phyloP scores from a whole-genome alignment of 495 filamentous ascomycete species.

The Neurospora sp. region DNA sequence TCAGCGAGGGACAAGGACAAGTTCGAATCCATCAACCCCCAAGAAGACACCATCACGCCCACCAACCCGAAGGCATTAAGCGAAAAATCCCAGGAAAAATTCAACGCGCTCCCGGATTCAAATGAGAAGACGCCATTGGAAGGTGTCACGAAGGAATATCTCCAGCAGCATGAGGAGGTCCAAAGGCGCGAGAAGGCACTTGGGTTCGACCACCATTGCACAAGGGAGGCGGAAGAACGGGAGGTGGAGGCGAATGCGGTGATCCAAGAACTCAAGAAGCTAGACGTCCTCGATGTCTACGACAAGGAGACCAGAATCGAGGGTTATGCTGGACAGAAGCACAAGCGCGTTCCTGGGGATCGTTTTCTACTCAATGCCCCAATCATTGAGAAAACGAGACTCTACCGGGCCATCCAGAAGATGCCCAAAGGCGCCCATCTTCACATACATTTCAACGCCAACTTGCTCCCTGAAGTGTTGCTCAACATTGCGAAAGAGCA shows the following conservation, averaged over 20 bases:
- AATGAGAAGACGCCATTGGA: no score
- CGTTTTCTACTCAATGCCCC: conserved; percentile 40
- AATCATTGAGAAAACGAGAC: conserved; percentile 33
- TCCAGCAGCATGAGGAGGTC: background rate
- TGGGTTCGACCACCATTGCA: conserved; percentile 16
- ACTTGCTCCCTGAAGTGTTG: conserved; percentile 37
- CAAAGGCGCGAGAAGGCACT: conserved; percentile 8
- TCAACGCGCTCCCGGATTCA: no score
- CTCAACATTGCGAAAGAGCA: conserved; percentile 40
- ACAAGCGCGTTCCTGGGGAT: conserved; percentile 27
- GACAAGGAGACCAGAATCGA: conserved; percentile 4
- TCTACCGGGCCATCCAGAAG: conserved; percentile 30
- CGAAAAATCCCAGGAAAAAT: no score
- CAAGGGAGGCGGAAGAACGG: conserved; percentile 1
- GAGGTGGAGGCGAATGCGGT: conserved; percentile 24
- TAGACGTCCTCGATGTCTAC: conserved; percentile 22
- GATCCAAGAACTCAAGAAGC: conserved; percentile 20
- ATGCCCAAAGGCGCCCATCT: conserved; percentile 48
- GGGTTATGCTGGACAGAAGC: conserved; percentile 22
- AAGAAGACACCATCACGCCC: background rate
- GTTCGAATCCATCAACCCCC: background rate
- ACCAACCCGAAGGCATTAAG: background rate
- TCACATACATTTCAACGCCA: conserved; percentile 49
- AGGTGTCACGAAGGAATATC: background rate
- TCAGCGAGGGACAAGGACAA: background rate